phyloP scores from a whole-genome alignment of 1,284 basidiomycete species.

The Veloboletus limbatus region DNA sequence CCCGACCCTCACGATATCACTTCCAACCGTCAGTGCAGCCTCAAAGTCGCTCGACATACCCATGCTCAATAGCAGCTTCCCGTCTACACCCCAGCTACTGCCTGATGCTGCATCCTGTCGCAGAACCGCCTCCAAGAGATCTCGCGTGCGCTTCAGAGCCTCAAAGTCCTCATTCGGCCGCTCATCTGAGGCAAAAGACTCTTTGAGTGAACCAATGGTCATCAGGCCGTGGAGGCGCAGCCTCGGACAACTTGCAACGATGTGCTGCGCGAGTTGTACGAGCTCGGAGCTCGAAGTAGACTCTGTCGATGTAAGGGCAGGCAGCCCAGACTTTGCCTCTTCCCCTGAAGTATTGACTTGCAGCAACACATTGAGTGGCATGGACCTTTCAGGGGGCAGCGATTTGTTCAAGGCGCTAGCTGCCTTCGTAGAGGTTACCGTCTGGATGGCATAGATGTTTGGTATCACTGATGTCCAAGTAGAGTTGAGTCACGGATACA shows the following conservation, averaged over 20 bases:
- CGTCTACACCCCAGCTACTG: conserved; percentile 51
- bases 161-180: conserved; percentile 85
- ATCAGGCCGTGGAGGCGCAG: conserved; percentile 85
- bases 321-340: conserved; percentile 83
- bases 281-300: conserved; percentile 46
- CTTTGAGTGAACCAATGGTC: conserved; percentile 89
- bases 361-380: conserved; percentile 65
- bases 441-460: conserved; percentile 89
- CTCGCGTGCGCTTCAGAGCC: conserved; percentile 61
- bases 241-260: conserved; percentile 71
- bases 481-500: conserved; percentile 6
- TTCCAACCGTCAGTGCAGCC: conserved; percentile 80
- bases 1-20: conserved; percentile 88
- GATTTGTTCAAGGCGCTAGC: conserved; percentile 84
- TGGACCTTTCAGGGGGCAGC: conserved; percentile 49
- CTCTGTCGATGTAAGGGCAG: conserved; percentile 42
- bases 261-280: conserved; percentile 64
- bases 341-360: conserved; percentile 97
- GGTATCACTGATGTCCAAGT: conserved; percentile 62
- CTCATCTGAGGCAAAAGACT: conserved; percentile 55
- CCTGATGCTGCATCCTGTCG: conserved; percentile 30
- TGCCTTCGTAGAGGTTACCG: conserved; percentile 83
- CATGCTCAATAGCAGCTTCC: conserved; percentile 84
- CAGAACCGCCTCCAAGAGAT: conserved; percentile 51
- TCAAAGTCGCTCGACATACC: conserved; percentile 98